A percentile compares a stretch with the other conserved stretches of the same genome.
These are phyloP conservation scores for Russula ochroleuca DNA, from an alignment of 768 basidiomycete genomes.

Conservation along the genomic window DNA sequence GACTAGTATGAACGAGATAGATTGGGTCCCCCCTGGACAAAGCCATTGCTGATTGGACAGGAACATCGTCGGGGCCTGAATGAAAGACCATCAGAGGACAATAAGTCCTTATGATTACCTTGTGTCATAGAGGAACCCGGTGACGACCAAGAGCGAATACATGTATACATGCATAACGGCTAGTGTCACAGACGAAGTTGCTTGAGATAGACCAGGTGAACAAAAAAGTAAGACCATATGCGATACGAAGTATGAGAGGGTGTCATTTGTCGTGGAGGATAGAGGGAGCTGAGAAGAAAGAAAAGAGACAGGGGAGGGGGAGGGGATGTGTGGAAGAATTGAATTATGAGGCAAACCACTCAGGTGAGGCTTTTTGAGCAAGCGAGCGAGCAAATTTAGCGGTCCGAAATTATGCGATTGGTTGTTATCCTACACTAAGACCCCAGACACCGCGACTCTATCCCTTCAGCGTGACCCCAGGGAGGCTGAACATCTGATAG, in stretches of 20 bases:
- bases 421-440: background rate
- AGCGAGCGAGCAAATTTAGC: conserved; percentile 23
- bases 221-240: background rate
- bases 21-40: background rate
- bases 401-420: conserved; percentile 29
- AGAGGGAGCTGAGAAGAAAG: background rate
- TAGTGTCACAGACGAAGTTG: background rate
- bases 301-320: background rate
- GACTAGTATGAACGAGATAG: background rate
- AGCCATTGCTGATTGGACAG: background rate
- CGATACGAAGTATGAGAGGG: background rate
- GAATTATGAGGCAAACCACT: background rate
- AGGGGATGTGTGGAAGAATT: background rate
- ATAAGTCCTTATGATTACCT: background rate
- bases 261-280: background rate
- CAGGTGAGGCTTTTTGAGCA: conserved; percentile 5
- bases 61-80: background rate
- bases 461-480: conserved; percentile 37
- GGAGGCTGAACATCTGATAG: conserved; percentile 51
- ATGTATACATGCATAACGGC: background rate
- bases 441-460: conserved; percentile 10
- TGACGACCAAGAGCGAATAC: background rate
- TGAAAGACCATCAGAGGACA: background rate
- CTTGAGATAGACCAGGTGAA: background rate
- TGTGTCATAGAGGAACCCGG: background rate